These are phyloP conservation scores for Globisporangium abappressorium DNA, from an alignment of 352 stramenopile species.

Conservation along the genomic window DNA sequence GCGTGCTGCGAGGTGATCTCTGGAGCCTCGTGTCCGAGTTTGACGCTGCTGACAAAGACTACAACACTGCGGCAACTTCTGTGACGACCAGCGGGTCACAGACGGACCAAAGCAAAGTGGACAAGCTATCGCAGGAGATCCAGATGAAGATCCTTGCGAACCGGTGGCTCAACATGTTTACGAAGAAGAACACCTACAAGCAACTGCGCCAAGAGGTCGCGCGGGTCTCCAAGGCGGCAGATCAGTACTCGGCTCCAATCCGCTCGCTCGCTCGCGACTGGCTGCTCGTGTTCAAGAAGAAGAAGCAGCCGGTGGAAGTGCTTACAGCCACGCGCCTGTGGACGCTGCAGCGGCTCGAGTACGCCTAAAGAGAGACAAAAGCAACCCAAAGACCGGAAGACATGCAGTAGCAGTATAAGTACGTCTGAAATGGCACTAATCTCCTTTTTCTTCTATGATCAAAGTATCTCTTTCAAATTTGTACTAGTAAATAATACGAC, in stretches of 20 bases:
- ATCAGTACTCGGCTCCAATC: conserved; percentile 2
- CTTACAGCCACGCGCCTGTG: conserved; percentile 36
- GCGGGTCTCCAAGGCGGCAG: conserved; percentile 1
- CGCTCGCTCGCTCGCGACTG: conserved; percentile 30
- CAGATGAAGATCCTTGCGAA: conserved; percentile 46
- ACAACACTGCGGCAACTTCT: conserved; percentile 18
- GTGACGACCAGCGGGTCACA: neutral
- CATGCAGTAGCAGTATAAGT: neutral
- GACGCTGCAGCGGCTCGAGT: conserved; percentile 42
- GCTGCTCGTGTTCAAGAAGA: conserved; percentile 39
- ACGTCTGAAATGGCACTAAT: neutral
- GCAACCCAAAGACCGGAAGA: neutral
- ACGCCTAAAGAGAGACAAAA: conserved; percentile 14
- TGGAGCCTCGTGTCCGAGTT: conserved; percentile 46
- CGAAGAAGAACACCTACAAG: conserved; percentile 32
- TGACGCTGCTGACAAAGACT: conserved; percentile 41
- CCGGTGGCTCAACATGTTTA: conserved; percentile 52
- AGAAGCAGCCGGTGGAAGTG: conserved; percentile 40
- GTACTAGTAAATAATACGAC: neutral
- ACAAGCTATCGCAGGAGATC: conserved; percentile 23
- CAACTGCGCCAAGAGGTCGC: conserved; percentile 38
- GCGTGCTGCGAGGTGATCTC: conserved; percentile 49
- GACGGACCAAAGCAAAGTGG: neutral
- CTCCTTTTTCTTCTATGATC: neutral
- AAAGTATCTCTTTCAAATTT: neutral